Percentiles rank a stretch among this genome's conserved stretches.
Evolutionary conservation across 148 eudicot species (phyloP).

Genomic region (Polygonum aviculare): DNA sequence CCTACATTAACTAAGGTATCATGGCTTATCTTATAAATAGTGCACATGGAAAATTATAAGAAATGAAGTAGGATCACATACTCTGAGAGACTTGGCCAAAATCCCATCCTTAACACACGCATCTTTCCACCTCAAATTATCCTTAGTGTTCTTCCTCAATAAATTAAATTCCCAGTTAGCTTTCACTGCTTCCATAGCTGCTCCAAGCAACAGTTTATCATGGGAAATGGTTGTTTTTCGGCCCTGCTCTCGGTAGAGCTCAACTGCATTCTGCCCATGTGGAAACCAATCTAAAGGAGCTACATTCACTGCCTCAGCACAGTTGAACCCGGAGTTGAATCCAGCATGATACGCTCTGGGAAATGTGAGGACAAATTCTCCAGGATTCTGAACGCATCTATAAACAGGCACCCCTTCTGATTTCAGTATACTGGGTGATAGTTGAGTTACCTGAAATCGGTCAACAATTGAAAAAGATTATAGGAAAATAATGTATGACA

Average conservation of each 20-base stretch:
- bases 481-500: background rate
- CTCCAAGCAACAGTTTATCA: constrained; percentile 95
- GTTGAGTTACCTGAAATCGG: constrained; percentile 73
- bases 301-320: constrained; percentile 99
- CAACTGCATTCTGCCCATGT: constrained; percentile 92
- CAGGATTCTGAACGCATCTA: constrained; percentile 80
- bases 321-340: constrained; percentile 91
- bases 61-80: constrained; percentile 19
- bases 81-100: constrained; percentile 81
- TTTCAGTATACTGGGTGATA: constrained; percentile 79
- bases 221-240: constrained; percentile 91
- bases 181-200: constrained; percentile 94
- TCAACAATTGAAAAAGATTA: background rate
- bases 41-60: background rate
- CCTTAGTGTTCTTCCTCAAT: constrained; percentile 54
- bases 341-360: constrained; percentile 99
- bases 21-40: background rate
- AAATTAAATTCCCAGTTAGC: constrained; percentile 92
- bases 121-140: constrained; percentile 79
- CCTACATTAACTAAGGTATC: background rate
- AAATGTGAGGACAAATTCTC: constrained; percentile 93
- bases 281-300: constrained; percentile 99
- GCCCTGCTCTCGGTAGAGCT: constrained; percentile 86
- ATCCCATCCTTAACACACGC: constrained; percentile 91
- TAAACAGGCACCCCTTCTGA: constrained; percentile 87